Evolutionary conservation across 306 rosid genomes (phyloP).

Genomic region (Trifolium repens): DNA sequence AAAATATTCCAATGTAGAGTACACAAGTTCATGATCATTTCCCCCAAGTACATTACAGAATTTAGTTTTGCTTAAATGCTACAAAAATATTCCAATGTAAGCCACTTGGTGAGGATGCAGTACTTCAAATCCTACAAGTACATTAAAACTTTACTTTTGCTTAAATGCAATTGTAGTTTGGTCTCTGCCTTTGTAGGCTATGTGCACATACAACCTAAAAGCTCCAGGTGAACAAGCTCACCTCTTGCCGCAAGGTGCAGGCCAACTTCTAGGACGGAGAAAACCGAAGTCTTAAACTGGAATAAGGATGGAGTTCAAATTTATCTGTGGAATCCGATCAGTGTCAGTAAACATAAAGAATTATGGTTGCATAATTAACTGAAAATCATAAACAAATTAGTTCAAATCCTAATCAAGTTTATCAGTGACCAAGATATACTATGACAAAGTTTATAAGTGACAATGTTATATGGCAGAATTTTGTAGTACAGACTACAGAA

Average conservation of each 20-base stretch:
- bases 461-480: neutral
- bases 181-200: slow-evolving; percentile 36
- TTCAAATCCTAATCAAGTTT: slow-evolving; percentile 7
- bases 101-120: slow-evolving; percentile 23
- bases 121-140: slow-evolving; percentile 27
- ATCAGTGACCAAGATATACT: too few relatives aligned
- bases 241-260: slow-evolving; percentile 74
- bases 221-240: slow-evolving; percentile 46
- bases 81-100: neutral
- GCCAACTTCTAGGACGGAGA: slow-evolving; percentile 74
- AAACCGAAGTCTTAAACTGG: slow-evolving; percentile 79
- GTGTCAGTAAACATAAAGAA: slow-evolving; percentile 45
- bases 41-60: slow-evolving; percentile 6
- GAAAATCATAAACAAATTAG: neutral
- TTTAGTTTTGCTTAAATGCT: slow-evolving; percentile 11
- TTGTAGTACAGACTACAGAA: neutral
- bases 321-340: slow-evolving; percentile 56
- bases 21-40: slow-evolving; percentile 26
- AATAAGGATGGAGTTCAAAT: slow-evolving; percentile 70
- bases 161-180: slow-evolving; percentile 39
- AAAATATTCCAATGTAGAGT: slow-evolving; percentile 10
- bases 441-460: too few relatives aligned
- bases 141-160: slow-evolving; percentile 37
- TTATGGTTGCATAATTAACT: neutral
- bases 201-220: slow-evolving; percentile 27